Evolutionary conservation across 768 basidiomycete genomes (phyloP), one percentile per base, ranked within the genome.

Genomic region (Cyclocybe aegerita): DNA sequence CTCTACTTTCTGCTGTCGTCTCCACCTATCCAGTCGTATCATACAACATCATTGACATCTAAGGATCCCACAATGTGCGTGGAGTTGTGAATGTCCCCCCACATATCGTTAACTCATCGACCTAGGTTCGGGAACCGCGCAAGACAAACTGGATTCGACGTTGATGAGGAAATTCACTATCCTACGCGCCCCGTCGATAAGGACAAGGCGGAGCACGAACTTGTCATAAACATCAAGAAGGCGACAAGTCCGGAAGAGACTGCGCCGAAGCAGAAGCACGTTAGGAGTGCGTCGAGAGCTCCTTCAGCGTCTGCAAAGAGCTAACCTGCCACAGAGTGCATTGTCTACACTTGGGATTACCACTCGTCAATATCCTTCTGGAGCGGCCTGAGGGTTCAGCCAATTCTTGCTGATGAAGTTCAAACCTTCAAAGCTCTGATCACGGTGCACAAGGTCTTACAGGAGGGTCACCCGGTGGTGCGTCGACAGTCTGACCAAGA

Each of bases 291-390:
- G 72, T 67, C 40, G 37, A 41, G 43, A 16, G 12, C 4, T 39
- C 43, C 23, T 37, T 31, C n/a, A 39, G 15, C 40, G 8, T 32
- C 17, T n/a, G 9, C 37, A 33, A 38, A 47, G 37, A 46, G 31
- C 44, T 49, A 46, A 52, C 50, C 31, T 38, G 46, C 46, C 54
- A 8, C 67, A 98, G 96, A 98, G 75, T 93, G 90, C 62, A 98
- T 99, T 66, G 92, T 98, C 17, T 99, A 94, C 69, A 98, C 97
- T 6, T 98, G 95, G 95, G 97, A 99, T 69, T 98, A 98, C 63
- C 95, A 98, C 62, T 90, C 94, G 14, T 98, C 95, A 33, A 86
- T 92, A 60, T 95, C 95, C 5, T 98, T 98, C 67, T 99, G 97
- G 97, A 93, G 92, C 60, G 93, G 93, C 29, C 78, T 99, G 6